Base-by-base conservation (phyloP, 2,329 filamentous ascomycete species). In the Thelonectria blattea region DNA sequence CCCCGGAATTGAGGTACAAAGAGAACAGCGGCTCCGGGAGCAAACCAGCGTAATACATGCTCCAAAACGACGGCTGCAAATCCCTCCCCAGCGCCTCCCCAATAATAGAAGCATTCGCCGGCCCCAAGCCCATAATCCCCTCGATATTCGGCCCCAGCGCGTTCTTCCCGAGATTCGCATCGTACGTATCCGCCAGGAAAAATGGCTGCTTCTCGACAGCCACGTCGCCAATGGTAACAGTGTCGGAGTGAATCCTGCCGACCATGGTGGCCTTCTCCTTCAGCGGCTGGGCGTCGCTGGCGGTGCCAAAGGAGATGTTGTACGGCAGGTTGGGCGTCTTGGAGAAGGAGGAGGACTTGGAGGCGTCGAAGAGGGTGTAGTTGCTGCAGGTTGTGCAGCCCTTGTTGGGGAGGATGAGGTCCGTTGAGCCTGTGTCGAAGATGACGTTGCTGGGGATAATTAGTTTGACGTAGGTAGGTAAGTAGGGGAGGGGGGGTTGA, bases 51-150 rank as follows among this genome's bases (percentile, higher is more conserved):
- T 66, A 30, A 46, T 70, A 67, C 3, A 76, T 67, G 24, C 65
- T 68, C 70, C 73, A 75, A 56, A 71, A 73, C 47, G 71, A 68
- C 0, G 72, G 58, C 5, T 48, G 56, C 48, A 63, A 56, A 8
- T 51, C 54, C 30, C 18, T 14, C 27, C 61, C 51, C 5, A 58
- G 37, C 37, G 57, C 57, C 12, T 24, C 46, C n/a, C 63, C 60
- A 15, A 57, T 56, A 18, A 61, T 54, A 2, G 61, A 61, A 2
- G 62, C 58, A 3, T 61, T 65, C 17, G 61, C 50, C 9, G 59
- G 61, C 1, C 61, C 61, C 20, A 76, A 59, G 17, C 76, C 75
- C 42, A 77, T 66, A 48, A 77, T 72, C 34, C 74, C 74, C 43
- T 76, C 74, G 30, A 73, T 68, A 17, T 51, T 48, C 11, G 41